Conservation (phyloP, 116 monocot genomes). For the Posidonia oceanica region DNA sequence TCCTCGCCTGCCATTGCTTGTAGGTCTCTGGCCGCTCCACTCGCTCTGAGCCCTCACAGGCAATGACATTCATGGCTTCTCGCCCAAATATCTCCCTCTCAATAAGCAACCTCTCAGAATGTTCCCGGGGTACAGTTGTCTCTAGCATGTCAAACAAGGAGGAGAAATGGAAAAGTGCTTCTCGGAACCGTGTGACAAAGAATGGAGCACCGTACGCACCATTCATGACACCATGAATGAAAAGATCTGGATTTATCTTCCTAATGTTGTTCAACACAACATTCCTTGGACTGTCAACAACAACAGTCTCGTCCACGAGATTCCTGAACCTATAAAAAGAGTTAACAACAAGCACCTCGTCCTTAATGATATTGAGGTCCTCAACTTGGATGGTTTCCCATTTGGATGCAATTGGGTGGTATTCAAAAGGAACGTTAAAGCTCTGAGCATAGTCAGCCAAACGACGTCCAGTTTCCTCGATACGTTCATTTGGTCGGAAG, state of each 20-base stretch:
- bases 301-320: slow-evolving; percentile 60
- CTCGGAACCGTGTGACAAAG: slow-evolving; percentile 73
- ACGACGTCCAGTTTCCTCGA: slow-evolving; percentile 53
- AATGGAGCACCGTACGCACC: slow-evolving; percentile 72
- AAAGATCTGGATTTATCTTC: slow-evolving; percentile 52
- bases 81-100: slow-evolving; percentile 51
- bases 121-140: slow-evolving; percentile 37
- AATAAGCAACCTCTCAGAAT: slow-evolving; percentile 40
- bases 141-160: slow-evolving; percentile 66
- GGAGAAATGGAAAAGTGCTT: slow-evolving; percentile 60
- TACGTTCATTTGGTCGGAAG: slow-evolving; percentile 56
- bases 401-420: slow-evolving; percentile 39
- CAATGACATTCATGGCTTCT: slow-evolving; percentile 60
- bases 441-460: slow-evolving; percentile 40
- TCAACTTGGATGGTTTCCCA: slow-evolving; percentile 51
- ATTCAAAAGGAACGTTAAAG: slow-evolving; percentile 54
- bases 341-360: slow-evolving; percentile 61
- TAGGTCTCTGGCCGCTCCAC: slow-evolving; percentile 62
- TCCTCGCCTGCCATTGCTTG: slow-evolving; percentile 78
- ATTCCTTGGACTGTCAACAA: slow-evolving; percentile 55
- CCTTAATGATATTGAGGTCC: slow-evolving; percentile 39
- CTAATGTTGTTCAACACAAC: slow-evolving; percentile 46
- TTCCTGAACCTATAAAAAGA: slow-evolving; percentile 46
- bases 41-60: slow-evolving; percentile 59
- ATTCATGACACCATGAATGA: slow-evolving; percentile 61